A percentile compares a stretch with the other conserved stretches of the same genome.
Evolutionary conservation across 179 eudicot genomes (phyloP).

Genomic region (Gypsophila paniculata): DNA sequence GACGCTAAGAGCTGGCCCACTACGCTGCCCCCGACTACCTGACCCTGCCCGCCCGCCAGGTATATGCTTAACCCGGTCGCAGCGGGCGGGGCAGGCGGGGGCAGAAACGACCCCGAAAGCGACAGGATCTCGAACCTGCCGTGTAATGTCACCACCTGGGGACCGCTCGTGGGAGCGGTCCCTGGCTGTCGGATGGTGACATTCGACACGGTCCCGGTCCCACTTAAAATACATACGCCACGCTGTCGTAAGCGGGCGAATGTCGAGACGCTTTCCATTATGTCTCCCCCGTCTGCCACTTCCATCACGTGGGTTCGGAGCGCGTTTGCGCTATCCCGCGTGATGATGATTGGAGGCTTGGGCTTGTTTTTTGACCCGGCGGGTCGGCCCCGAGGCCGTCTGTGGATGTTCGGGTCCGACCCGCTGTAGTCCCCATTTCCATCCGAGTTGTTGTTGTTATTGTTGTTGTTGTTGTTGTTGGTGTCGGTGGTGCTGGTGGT

Average conservation of each 20-base stretch:
- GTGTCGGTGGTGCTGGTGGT: constrained; percentile 32
- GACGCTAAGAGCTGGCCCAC: constrained; percentile 33
- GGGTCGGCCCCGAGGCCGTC: constrained; percentile 35
- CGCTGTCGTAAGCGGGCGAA: constrained; percentile 42
- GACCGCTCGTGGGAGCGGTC: background rate
- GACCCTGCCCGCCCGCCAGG: constrained; percentile 41
- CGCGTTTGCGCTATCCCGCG: constrained; percentile 41
- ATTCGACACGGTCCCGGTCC: constrained; percentile 35
- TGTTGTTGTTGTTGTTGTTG: background rate
- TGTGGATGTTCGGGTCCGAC: constrained; percentile 14
- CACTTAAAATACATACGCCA: constrained; percentile 37
- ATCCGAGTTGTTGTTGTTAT: constrained; percentile 10
- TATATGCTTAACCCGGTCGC: constrained; percentile 41
- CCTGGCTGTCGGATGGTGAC: constrained; percentile 42
- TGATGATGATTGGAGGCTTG: constrained; percentile 39
- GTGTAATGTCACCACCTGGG: constrained; percentile 32
- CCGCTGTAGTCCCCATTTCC: constrained; percentile 13
- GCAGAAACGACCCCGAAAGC: constrained; percentile 34
- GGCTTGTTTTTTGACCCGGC: constrained; percentile 42
- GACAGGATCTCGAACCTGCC: constrained; percentile 41
- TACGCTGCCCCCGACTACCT: constrained; percentile 40
- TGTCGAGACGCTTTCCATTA: constrained; percentile 36
- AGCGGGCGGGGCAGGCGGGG: constrained; percentile 42
- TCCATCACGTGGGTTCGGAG: constrained; percentile 44
- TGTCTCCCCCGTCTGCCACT: constrained; percentile 38